Conservation (phyloP, 768 basidiomycete genomes). For the Boletus rubescentipes region DNA sequence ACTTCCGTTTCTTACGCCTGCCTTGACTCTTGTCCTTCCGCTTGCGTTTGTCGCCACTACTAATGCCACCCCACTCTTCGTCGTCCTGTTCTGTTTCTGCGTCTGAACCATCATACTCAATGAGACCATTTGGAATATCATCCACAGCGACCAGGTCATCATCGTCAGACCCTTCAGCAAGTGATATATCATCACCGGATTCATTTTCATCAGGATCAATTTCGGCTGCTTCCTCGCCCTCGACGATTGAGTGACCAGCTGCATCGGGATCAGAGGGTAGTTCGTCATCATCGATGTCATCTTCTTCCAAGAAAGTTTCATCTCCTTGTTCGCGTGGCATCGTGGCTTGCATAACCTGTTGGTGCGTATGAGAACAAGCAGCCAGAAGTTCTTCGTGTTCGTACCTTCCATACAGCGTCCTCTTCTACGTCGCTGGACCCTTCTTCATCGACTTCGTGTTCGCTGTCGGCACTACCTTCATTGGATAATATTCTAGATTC, state of each 20-base stretch:
- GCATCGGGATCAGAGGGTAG: constrained; percentile 27
- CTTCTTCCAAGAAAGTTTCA: constrained; percentile 41
- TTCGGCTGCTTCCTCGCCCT: constrained; percentile 30
- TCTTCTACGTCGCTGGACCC: constrained; percentile 54
- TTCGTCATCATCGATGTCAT: constrained; percentile 26
- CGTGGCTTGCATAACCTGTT: constrained; percentile 84
- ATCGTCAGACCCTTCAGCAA: constrained; percentile 67
- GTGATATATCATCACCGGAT: constrained; percentile 48
- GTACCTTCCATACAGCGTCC: constrained; percentile 87
- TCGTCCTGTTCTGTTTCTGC: constrained; percentile 23
- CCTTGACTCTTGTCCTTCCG: constrained; percentile 41
- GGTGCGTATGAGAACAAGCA: not conserved
- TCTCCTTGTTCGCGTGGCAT: constrained; percentile 65
- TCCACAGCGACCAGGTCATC: constrained; percentile 64
- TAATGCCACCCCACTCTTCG: constrained; percentile 37
- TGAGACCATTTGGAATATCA: constrained; percentile 54
- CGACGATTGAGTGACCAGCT: constrained; percentile 32
- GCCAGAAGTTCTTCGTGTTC: not conserved
- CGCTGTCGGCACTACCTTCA: constrained; percentile 20
- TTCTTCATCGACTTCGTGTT: constrained; percentile 39
- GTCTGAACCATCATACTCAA: constrained; percentile 60
- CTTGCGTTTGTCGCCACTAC: constrained; percentile 55
- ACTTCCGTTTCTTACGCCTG: constrained; percentile 63
- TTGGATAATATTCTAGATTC: constrained; percentile 23
- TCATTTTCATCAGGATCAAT: constrained; percentile 31